Evolutionary conservation across 768 basidiomycete species (phyloP).

Genomic region (Leccinum subtestaceum): DNA sequence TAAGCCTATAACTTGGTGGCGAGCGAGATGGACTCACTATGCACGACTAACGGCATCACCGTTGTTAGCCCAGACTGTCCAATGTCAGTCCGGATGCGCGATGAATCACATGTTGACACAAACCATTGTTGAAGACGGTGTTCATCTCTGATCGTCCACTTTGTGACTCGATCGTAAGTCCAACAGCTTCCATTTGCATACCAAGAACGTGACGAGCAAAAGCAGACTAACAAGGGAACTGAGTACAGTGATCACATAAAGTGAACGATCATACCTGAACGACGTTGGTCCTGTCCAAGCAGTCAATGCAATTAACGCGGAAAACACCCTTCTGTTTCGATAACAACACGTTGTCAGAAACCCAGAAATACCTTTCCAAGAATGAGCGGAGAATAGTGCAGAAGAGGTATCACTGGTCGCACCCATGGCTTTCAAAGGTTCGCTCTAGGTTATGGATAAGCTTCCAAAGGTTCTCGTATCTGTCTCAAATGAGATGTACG

Average conservation of each 20-base stretch:
- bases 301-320: constrained; percentile 94
- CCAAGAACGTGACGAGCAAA: constrained; percentile 83
- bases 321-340: constrained; percentile 85
- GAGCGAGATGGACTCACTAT: constrained; percentile 51
- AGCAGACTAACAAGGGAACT: constrained; percentile 60
- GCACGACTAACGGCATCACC: constrained; percentile 92
- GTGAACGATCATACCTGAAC: constrained; percentile 58
- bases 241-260: constrained; percentile 1
- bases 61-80: constrained; percentile 93
- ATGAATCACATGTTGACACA: constrained; percentile 6
- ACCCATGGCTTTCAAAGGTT: constrained; percentile 81
- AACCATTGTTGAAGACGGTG: constrained; percentile 76
- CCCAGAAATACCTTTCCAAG: constrained; percentile 70
- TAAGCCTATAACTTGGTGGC: neutral
- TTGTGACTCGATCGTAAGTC: constrained; percentile 55
- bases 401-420: constrained; percentile 11
- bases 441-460: constrained; percentile 69
- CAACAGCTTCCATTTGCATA: constrained; percentile 70
- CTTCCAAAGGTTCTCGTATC: constrained; percentile 88
- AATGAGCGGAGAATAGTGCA: neutral
- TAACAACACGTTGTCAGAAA: constrained; percentile 64
- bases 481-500: constrained; percentile 25
- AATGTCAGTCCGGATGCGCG: neutral
- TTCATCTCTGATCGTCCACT: constrained; percentile 61
- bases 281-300: constrained; percentile 92